Evolutionary conservation across 2,329 filamentous ascomycete species (phyloP).

Genomic region (Oidium heveae): DNA sequence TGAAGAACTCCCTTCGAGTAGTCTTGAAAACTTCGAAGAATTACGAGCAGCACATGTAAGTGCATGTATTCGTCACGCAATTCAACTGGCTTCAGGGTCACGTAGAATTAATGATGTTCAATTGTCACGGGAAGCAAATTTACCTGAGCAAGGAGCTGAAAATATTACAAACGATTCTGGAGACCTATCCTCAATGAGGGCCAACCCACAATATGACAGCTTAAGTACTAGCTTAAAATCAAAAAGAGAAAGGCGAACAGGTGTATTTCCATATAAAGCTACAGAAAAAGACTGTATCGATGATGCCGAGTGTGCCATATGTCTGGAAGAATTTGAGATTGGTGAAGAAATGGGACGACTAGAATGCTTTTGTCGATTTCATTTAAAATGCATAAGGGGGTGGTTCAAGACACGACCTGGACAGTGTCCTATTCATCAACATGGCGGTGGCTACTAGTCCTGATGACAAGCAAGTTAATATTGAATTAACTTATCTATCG

Average conservation of each 20-base stretch:
- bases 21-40: conserved; percentile 25
- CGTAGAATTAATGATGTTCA: not conserved
- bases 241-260: conserved; percentile 21
- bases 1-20: conserved; percentile 35
- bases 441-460: conserved; percentile 12
- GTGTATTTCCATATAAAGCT: conserved; percentile 37
- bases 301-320: conserved; percentile 41
- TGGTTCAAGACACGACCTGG: conserved; percentile 39
- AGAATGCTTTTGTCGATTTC: conserved; percentile 41
- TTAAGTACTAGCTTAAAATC: not conserved
- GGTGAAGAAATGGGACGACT: conserved; percentile 37
- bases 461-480: not conserved
- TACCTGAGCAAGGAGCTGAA: not conserved
- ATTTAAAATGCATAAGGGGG: conserved; percentile 30
- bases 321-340: conserved; percentile 37
- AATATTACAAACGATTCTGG: not conserved
- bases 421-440: conserved; percentile 39
- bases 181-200: not conserved
- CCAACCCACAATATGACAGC: not conserved
- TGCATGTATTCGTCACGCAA: conserved; percentile 21
- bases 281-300: conserved; percentile 46
- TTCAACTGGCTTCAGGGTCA: conserved; percentile 3
- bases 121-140: not conserved
- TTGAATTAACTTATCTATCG: no score
- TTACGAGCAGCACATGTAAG: conserved; percentile 33